phyloP scores from a whole-genome alignment of 192 early-diverging fungal species.

The Allomyces macrogynus region DNA sequence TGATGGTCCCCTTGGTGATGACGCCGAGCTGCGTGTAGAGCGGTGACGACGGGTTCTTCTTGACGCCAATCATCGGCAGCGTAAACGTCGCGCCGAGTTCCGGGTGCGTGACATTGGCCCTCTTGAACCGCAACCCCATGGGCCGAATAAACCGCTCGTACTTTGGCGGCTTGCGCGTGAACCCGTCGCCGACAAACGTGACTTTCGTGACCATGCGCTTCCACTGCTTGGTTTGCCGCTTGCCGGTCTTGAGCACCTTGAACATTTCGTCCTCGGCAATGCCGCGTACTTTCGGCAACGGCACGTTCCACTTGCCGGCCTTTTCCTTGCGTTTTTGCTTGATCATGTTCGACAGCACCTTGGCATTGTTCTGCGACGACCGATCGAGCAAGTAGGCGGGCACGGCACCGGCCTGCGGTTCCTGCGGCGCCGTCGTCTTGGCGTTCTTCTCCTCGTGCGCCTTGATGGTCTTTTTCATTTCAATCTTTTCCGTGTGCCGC shows the following conservation, averaged over 20 bases:
- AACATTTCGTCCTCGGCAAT: constrained; percentile 99
- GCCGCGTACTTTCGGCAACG: constrained; percentile 91
- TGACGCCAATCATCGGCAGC: constrained; percentile 89
- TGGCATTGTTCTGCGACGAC: constrained; percentile 89
- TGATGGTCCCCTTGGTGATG: constrained; percentile 92
- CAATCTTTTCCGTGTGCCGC: constrained; percentile 91
- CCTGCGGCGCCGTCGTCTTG: constrained; percentile 72
- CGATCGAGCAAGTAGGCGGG: constrained; percentile 95
- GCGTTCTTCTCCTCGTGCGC: constrained; percentile 93
- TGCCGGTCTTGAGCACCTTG: constrained; percentile 89
- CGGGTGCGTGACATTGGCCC: constrained; percentile 96
- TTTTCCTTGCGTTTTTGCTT: constrained; percentile 99
- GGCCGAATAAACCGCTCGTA: constrained; percentile 97
- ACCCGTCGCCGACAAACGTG: constrained; percentile 96
- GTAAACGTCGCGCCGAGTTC: constrained; percentile 94
- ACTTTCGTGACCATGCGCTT: constrained; percentile 98
- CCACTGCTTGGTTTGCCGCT: constrained; percentile 87
- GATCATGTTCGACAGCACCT: constrained; percentile 96
- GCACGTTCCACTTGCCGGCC: constrained; percentile 94
- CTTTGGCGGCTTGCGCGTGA: constrained; percentile 98
- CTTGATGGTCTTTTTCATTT: constrained; percentile 99
- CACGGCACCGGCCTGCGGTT: constrained; percentile 85
- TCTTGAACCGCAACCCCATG: constrained; percentile 94
- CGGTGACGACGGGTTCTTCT: constrained; percentile 94
- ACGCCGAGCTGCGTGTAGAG: constrained; percentile 94